A percentile compares a stretch with the other conserved stretches of the same genome.
These are phyloP conservation scores for Microcos paniculata DNA, from an alignment of 345 rosid genomes.

Conservation along the genomic window DNA sequence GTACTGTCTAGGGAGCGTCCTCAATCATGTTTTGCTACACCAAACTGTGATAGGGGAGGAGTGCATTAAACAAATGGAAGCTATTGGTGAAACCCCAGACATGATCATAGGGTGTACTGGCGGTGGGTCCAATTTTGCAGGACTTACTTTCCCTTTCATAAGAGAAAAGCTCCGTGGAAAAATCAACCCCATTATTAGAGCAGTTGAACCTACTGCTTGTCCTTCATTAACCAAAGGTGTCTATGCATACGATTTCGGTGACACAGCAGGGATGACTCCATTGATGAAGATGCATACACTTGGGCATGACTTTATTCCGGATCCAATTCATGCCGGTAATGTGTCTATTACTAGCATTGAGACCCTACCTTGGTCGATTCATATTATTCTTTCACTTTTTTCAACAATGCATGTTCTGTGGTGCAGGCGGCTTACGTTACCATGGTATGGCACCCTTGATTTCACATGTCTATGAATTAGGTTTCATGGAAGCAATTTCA, in stretches of 20 bases:
- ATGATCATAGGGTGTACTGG: conserved; percentile 92
- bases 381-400: conserved; percentile 10
- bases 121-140: conserved; percentile 95
- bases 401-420: conserved; percentile 14
- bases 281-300: conserved; percentile 99
- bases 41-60: conserved; percentile 96
- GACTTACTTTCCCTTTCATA: conserved; percentile 88
- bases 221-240: conserved; percentile 88
- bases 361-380: not conserved
- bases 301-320: conserved; percentile 95
- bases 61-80: conserved; percentile 82
- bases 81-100: conserved; percentile 77
- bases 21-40: conserved; percentile 91
- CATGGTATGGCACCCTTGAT: conserved; percentile 95
- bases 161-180: conserved; percentile 84
- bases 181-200: conserved; percentile 75
- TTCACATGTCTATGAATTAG: conserved; percentile 80
- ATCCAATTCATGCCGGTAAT: conserved; percentile 94
- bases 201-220: conserved; percentile 90
- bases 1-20: conserved; percentile 87
- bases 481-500: conserved; percentile 84
- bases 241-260: conserved; percentile 87
- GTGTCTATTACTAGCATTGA: not conserved
- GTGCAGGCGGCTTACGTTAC: conserved; percentile 81
- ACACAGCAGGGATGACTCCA: conserved; percentile 90